These are phyloP conservation scores for Urtica urens DNA, from an alignment of 306 rosid genomes.

Conservation along the genomic window DNA sequence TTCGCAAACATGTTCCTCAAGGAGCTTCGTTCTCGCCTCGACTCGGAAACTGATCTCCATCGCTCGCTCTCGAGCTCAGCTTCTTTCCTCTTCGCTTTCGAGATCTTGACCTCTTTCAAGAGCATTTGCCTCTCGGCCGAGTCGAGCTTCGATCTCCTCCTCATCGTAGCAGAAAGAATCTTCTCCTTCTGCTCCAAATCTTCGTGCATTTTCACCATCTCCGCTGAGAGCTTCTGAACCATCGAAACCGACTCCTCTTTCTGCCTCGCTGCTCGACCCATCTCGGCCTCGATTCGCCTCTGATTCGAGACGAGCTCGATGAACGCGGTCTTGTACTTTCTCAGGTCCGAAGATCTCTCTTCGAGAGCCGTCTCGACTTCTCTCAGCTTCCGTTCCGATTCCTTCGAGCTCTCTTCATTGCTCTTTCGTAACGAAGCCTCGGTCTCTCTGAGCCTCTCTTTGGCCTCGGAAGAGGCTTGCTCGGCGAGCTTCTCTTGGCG, in stretches of 20 bases:
- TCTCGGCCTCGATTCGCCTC: slow-evolving; percentile 80
- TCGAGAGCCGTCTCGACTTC: slow-evolving; percentile 44
- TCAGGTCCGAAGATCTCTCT: slow-evolving; percentile 70
- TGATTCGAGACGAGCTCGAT: slow-evolving; percentile 84
- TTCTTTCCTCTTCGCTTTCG: slow-evolving; percentile 81
- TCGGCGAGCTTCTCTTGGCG: slow-evolving; percentile 46
- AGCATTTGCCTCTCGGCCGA: slow-evolving; percentile 73
- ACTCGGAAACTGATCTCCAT: slow-evolving; percentile 76
- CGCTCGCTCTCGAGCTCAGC: slow-evolving; percentile 72
- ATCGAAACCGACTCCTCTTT: slow-evolving; percentile 73
- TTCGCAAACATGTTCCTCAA: slow-evolving; percentile 60
- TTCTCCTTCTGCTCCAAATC: slow-evolving; percentile 94
- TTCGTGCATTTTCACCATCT: slow-evolving; percentile 55
- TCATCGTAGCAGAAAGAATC: slow-evolving; percentile 81
- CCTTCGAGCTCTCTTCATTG: slow-evolving; percentile 41
- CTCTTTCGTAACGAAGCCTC: slow-evolving; percentile 46
- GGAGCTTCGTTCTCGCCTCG: slow-evolving; percentile 67
- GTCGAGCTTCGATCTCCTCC: slow-evolving; percentile 84
- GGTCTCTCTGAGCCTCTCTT: slow-evolving; percentile 47
- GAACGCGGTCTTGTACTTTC: slow-evolving; percentile 90
- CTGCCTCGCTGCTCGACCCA: slow-evolving; percentile 50
- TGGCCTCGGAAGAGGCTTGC: slow-evolving; percentile 29
- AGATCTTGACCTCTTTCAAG: slow-evolving; percentile 67
- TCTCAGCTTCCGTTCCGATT: slow-evolving; percentile 45
- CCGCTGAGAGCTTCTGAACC: slow-evolving; percentile 59